phyloP scores from a whole-genome alignment of 495 filamentous ascomycete genomes.

The Tuber melanosporum region DNA sequence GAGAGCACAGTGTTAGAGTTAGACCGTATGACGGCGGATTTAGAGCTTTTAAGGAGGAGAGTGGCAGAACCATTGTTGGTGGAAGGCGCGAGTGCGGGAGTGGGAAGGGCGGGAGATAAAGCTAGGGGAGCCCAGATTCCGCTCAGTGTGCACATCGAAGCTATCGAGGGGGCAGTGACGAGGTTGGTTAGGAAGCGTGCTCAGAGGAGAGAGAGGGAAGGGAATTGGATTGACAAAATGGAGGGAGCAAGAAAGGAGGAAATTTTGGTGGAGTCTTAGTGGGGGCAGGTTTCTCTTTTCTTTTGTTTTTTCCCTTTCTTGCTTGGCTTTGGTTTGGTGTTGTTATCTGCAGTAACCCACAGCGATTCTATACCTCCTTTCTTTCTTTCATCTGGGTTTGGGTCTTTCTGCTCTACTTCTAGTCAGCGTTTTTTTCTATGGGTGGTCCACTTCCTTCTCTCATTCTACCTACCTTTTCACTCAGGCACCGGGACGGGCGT shows the following conservation, averaged over 20 bases:
- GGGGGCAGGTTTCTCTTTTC: not conserved
- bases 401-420: not conserved
- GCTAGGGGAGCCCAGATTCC: constrained; percentile 26
- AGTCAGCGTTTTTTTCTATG: not conserved
- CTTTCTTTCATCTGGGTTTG: not conserved
- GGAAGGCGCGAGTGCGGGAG: constrained; percentile 13
- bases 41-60: constrained; percentile 37
- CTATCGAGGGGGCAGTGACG: constrained; percentile 35
- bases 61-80: constrained; percentile 40
- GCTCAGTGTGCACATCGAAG: constrained; percentile 33
- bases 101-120: constrained; percentile 5
- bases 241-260: constrained; percentile 29
- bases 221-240: constrained; percentile 31
- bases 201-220: constrained; percentile 36
- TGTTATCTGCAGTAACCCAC: not conserved
- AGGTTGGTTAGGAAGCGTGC: constrained; percentile 30
- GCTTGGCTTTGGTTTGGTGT: constrained; percentile 1
- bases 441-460: not conserved
- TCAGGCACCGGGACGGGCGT: not conserved
- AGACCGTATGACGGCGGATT: constrained; percentile 40
- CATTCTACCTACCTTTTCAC: not conserved
- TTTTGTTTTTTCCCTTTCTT: not conserved
- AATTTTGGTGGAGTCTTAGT: constrained; percentile 27
- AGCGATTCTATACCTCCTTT: not conserved
- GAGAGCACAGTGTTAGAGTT: constrained; percentile 41